Percentiles rank a stretch among this genome's conserved stretches.
Evolutionary conservation across 306 rosid species (phyloP).

Genomic region (Purshia tridentata): DNA sequence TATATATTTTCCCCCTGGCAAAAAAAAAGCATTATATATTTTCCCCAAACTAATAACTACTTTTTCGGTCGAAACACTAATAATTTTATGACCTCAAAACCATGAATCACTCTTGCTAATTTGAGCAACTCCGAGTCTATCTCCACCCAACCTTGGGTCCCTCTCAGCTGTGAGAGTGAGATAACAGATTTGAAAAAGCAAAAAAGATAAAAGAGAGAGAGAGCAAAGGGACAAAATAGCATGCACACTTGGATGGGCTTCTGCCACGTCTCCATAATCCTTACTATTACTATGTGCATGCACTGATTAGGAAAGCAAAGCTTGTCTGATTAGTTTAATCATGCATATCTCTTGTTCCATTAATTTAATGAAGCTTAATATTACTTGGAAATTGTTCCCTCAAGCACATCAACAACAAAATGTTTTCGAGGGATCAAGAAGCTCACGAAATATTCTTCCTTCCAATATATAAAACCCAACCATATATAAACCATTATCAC

Average conservation of each 20-base stretch:
- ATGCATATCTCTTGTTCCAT: neutral
- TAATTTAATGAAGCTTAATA: neutral
- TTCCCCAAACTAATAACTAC: no score
- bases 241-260: slow-evolving; percentile 35
- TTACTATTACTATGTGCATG: slow-evolving; percentile 19
- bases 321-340: slow-evolving; percentile 6
- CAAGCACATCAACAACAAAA: slow-evolving; percentile 14
- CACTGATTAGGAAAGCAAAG: slow-evolving; percentile 13
- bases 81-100: no score
- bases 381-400: slow-evolving; percentile 34
- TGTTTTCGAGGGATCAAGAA: slow-evolving; percentile 13
- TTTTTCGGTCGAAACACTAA: no score
- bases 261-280: slow-evolving; percentile 35
- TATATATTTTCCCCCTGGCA: no score
- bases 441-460: slow-evolving; percentile 30
- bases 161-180: no score
- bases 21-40: no score
- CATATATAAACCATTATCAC: slow-evolving; percentile 9
- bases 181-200: no score
- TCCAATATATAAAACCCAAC: slow-evolving; percentile 2
- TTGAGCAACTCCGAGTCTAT: no score
- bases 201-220: no score
- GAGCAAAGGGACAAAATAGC: no score
- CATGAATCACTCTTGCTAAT: no score
- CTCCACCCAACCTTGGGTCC: no score